These are phyloP conservation scores for Arachnopeziza araneosa DNA, from an alignment of 2,329 filamentous ascomycete species.

Conservation along the genomic window DNA sequence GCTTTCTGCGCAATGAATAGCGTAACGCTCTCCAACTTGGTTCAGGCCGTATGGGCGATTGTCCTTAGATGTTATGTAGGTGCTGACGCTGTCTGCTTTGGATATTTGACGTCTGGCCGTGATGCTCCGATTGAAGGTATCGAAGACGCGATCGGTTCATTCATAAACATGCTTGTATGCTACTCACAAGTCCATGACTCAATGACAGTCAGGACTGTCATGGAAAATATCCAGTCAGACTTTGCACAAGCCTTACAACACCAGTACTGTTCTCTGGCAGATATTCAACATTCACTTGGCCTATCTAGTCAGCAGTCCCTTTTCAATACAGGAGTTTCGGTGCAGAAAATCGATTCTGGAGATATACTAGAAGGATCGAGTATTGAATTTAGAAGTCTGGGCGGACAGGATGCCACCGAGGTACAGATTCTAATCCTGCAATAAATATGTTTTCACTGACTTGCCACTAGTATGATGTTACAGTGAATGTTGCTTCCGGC, in stretches of 20 bases:
- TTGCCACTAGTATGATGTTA: background rate
- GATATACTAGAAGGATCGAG: background rate
- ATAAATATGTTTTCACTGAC: too few species aligned
- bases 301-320: background rate
- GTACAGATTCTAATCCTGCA: too few species aligned
- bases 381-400: background rate
- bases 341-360: background rate
- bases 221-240: constrained; percentile 24
- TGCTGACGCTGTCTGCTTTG: constrained; percentile 35
- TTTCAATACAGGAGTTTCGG: background rate
- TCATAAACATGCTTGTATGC: constrained; percentile 33
- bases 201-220: too few species aligned
- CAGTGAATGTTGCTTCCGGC: background rate
- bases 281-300: constrained; percentile 29
- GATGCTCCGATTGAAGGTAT: background rate
- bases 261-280: constrained; percentile 37
- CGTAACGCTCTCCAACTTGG: constrained; percentile 33
- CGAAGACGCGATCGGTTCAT: constrained; percentile 25
- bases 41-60: constrained; percentile 36
- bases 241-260: constrained; percentile 30
- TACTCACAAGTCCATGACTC: constrained; percentile 20
- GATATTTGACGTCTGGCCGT: constrained; percentile 34
- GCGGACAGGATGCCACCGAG: background rate
- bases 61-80: constrained; percentile 34
- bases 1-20: constrained; percentile 34